Conservation (phyloP, 768 basidiomycete genomes). For the Russula vinacea region DNA sequence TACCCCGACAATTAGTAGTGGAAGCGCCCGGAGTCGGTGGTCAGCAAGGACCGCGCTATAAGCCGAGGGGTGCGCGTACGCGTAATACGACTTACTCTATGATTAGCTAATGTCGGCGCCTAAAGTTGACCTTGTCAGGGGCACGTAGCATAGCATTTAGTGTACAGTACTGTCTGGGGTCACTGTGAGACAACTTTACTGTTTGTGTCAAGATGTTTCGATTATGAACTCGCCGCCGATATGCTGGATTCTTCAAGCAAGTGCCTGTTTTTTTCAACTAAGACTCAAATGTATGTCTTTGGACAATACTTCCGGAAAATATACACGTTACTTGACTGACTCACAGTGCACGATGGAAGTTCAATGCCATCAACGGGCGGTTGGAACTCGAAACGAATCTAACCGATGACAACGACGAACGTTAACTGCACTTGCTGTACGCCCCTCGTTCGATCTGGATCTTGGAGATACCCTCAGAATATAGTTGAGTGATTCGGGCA, state of each 20-base stretch:
- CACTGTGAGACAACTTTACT: not conserved
- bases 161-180: not conserved
- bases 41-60: not conserved
- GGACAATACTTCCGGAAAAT: not conserved
- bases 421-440: not conserved
- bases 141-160: too few species aligned
- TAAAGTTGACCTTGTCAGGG: not conserved
- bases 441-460: not conserved
- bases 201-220: not conserved
- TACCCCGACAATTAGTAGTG: not conserved
- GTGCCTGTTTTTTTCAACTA: not conserved
- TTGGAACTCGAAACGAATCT: not conserved
- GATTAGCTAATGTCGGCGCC: not conserved
- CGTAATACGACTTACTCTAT: not conserved
- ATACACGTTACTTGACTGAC: not conserved
- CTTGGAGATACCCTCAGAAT: not conserved
- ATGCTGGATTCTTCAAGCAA: not conserved
- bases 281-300: not conserved
- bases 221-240: not conserved
- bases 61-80: not conserved
- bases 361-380: not conserved
- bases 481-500: conserved; percentile 1
- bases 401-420: not conserved
- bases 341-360: not conserved
- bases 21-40: not conserved